Evolutionary conservation across 352 stramenopile species (phyloP), one percentile per base, ranked within the genome.

Genomic region (Thraustochytrium sp.): DNA sequence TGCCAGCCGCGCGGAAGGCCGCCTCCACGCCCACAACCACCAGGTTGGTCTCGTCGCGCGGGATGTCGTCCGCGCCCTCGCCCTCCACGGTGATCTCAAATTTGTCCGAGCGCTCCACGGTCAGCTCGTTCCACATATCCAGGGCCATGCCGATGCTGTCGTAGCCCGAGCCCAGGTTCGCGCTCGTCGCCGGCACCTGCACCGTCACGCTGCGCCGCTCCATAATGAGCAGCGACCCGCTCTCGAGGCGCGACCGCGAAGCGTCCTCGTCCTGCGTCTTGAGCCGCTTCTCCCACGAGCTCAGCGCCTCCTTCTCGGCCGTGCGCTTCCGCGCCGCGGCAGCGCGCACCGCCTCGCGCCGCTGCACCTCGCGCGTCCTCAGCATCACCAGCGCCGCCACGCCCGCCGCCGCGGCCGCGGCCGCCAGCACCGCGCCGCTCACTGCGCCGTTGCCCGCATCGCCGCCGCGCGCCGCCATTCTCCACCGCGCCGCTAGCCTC

Each of bases 41-140:
- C 8, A 97, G 91, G 86, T 98, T 98, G 53, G 88, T 92, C 54
- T 95, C 92, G 87, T 94, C 89, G 26, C 49, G 48, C 8, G 91
- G 91, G 86, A 98, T 92, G 84, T 98, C 92, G 23, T 90, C 89
- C 13, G 94, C 94, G 61, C 97, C 97, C 59, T 99, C 96, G 63
- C 97, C 97, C 85, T 98, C 95, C 82, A 96, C 97, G 26, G 94
- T 97, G 82, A 99, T 97, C 86, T 92, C 90, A 87, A 99, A 97
- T 64, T 88, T 91, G 40, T 93, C 91, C 29, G 90, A 75, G 29
- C 97, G 89, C 85, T 96, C 90, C 3, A 98, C 95, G 29, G 96
- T 98, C 48, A 99, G 95, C 90, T 99, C 96, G 29, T 93, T 98
- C 97, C 97, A 99, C 80, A 99, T 97, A 89, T 99, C 96, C 36